A percentile compares a stretch with the other conserved stretches of the same genome.
phyloP scores from a whole-genome alignment of 176 grass and related monocot genomes.

The Saccharum spontaneum region DNA sequence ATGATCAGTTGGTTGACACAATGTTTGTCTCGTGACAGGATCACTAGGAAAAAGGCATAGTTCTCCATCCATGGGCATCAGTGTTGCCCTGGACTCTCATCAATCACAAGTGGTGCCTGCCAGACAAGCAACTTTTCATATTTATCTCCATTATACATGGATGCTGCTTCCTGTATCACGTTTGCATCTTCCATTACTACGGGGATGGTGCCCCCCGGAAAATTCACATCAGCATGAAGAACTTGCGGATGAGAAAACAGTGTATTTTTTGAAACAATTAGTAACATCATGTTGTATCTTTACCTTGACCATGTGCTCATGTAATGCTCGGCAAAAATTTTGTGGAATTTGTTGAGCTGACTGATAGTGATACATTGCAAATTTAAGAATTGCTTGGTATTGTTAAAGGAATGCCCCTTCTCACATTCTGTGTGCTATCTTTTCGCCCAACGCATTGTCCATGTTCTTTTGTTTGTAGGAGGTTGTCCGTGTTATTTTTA shows the following conservation, averaged over 20 bases:
- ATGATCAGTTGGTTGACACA: constrained; percentile 8
- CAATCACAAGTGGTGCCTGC: constrained; percentile 20
- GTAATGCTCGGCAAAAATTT: background rate
- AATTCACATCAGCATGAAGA: constrained; percentile 14
- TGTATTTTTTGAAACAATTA: constrained; percentile 19
- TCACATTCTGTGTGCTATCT: background rate
- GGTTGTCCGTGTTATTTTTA: no score
- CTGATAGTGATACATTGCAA: constrained; percentile 12
- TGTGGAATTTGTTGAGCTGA: constrained; percentile 4
- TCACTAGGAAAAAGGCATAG: constrained; percentile 92
- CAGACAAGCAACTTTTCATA: background rate
- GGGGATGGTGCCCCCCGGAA: background rate
- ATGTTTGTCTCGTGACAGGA: constrained; percentile 53
- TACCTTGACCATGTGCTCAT: constrained; percentile 4
- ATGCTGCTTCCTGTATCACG: background rate
- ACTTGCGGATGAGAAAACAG: constrained; percentile 18
- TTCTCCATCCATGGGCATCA: background rate
- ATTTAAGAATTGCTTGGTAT: background rate
- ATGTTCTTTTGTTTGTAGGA: no score
- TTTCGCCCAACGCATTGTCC: background rate
- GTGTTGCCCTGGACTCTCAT: background rate
- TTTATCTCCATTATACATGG: background rate
- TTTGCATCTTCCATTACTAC: constrained; percentile 17
- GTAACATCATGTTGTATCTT: constrained; percentile 28
- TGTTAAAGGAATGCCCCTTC: background rate